Percentiles rank a stretch among this genome's conserved stretches.
These are phyloP conservation scores for Rossbeevera mucosa DNA, from an alignment of 768 basidiomycete genomes.

Conservation along the genomic window DNA sequence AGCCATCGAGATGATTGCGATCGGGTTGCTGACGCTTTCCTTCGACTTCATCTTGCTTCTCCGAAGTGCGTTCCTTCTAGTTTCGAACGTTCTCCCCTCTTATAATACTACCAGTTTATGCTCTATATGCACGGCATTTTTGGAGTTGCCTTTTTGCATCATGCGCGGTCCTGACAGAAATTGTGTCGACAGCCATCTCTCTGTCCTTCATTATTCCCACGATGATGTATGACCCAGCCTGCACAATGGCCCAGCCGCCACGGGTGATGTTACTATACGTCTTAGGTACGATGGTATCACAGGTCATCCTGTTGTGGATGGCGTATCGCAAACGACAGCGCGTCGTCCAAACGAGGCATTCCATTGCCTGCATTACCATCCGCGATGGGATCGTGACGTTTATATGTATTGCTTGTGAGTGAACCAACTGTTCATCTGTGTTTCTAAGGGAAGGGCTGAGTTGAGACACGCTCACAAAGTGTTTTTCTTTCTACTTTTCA, in stretches of 20 bases:
- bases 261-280: conserved; percentile 4
- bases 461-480: neutral
- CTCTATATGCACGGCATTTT: conserved; percentile 8
- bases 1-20: conserved; percentile 9
- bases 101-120: conserved; percentile 15
- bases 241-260: conserved; percentile 4
- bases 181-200: neutral
- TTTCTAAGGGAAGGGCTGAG: neutral
- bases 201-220: conserved; percentile 1
- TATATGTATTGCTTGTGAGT: neutral
- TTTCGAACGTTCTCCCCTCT: neutral
- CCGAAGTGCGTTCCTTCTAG: conserved; percentile 14
- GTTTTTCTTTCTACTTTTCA: conserved; percentile 10
- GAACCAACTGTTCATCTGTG: neutral
- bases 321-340: conserved; percentile 12
- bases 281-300: conserved; percentile 8
- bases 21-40: conserved; percentile 10
- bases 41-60: conserved; percentile 20
- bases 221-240: conserved; percentile 12
- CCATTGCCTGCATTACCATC: conserved; percentile 19
- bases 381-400: conserved; percentile 14
- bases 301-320: conserved; percentile 18
- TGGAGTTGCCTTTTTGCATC: conserved; percentile 1
- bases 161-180: conserved; percentile 11
- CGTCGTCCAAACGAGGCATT: neutral